A percentile compares a stretch with the other conserved stretches of the same genome.
These are phyloP conservation scores for Colletotrichum neosansevieriae DNA, from an alignment of 2,329 filamentous ascomycete genomes.

Conservation along the genomic window DNA sequence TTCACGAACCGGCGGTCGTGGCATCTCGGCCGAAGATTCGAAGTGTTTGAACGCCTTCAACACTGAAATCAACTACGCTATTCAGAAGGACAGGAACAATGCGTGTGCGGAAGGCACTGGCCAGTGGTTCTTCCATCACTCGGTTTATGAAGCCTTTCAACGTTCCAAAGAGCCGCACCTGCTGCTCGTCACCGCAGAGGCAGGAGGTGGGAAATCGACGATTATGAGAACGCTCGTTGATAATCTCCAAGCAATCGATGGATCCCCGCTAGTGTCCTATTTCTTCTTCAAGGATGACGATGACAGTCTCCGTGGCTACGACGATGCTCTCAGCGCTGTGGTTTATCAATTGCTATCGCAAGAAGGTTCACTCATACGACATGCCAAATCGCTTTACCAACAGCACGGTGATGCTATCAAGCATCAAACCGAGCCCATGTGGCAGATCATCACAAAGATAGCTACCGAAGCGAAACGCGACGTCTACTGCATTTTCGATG, in stretches of 20 bases:
- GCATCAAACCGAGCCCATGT: not conserved
- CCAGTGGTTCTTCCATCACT: constrained; percentile 10
- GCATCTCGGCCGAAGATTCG: not conserved
- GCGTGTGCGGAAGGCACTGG: constrained; percentile 8
- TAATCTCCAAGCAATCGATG: not conserved
- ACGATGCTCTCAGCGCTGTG: not conserved
- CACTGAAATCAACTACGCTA: not conserved
- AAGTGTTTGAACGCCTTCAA: constrained; percentile 5
- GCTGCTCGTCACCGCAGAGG: constrained; percentile 9
- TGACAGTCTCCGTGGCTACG: constrained; percentile 1
- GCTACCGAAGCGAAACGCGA: not conserved
- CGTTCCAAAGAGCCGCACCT: not conserved
- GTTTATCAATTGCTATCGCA: not conserved
- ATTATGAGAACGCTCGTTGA: constrained; percentile 4
- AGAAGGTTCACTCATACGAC: not conserved
- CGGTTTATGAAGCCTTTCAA: constrained; percentile 13
- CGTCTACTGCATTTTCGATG: not conserved
- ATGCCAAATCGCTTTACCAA: not conserved
- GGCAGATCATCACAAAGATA: not conserved
- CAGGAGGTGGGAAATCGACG: constrained; percentile 13
- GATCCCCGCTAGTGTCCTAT: not conserved
- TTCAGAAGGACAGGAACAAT: constrained; percentile 9
- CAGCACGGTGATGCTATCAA: not conserved
- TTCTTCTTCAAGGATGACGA: constrained; percentile 21
- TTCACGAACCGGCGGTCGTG: not conserved